Percentiles rank a stretch among this genome's conserved stretches.
Evolutionary conservation across 768 basidiomycete genomes (phyloP).

Genomic region (Kwoniella sp.): DNA sequence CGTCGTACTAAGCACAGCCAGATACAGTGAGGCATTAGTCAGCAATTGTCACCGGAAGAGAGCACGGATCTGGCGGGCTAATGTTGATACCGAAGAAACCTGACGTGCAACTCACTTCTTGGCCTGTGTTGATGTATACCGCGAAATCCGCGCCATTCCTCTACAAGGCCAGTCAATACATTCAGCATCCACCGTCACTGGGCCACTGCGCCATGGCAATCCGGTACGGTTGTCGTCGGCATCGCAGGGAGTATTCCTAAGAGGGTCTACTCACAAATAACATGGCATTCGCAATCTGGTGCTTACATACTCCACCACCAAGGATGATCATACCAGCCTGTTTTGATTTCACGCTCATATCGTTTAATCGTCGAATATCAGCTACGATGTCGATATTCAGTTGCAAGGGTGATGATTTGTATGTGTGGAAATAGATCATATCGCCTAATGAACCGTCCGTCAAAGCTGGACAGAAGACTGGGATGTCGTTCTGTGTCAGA

Average conservation of each 20-base stretch:
- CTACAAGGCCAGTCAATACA: too few relatives aligned
- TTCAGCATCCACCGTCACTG: too few relatives aligned
- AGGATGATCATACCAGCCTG: slow-evolving; percentile 98
- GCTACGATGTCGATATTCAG: slow-evolving; percentile 89
- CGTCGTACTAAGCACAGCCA: slow-evolving; percentile 76
- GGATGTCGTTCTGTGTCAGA: slow-evolving; percentile 97
- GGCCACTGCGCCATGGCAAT: too few relatives aligned
- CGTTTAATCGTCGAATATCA: slow-evolving; percentile 90
- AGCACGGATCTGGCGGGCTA: too few relatives aligned
- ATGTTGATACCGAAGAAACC: too few relatives aligned
- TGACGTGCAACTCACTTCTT: slow-evolving; percentile 73
- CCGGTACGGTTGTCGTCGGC: too few relatives aligned
- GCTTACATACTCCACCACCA: slow-evolving; percentile 97
- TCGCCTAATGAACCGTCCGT: slow-evolving; percentile 98
- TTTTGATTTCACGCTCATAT: slow-evolving; percentile 77
- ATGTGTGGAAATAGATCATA: slow-evolving; percentile 99
- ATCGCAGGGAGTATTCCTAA: too few relatives aligned
- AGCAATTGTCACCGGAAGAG: too few relatives aligned
- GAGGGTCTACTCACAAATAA: slow-evolving; percentile 87
- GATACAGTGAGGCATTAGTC: too few relatives aligned
- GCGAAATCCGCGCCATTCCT: slow-evolving; percentile 97
- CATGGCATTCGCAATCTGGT: slow-evolving; percentile 99
- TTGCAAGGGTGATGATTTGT: slow-evolving; percentile 69
- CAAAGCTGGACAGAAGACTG: slow-evolving; percentile 96
- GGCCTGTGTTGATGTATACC: slow-evolving; percentile 97